Base-by-base conservation (phyloP, 2,329 filamentous ascomycete genomes). In the Sporothrix variecibatus region DNA sequence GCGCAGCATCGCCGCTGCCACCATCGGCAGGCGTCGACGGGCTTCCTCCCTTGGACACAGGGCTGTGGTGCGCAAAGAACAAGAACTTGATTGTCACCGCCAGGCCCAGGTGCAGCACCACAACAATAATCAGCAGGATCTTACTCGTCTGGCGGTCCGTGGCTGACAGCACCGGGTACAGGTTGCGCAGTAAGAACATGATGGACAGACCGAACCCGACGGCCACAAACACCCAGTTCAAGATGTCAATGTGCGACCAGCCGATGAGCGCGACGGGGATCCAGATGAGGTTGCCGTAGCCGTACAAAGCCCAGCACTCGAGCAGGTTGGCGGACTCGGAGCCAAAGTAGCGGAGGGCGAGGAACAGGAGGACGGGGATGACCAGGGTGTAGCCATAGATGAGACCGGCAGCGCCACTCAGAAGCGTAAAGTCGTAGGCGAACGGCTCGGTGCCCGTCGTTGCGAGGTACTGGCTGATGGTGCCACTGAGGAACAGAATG, bases 281-380 rank as follows among this genome's bases (percentile, higher is more conserved):
- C 96, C 96, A 99, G 80, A 99, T 94, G 79, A 99, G 86, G 84
- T 99, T 99, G 74, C 93, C 90, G 86, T 99, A 99, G 72, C 96
- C 96, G 83, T 98, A 99, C 49, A 99, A 86, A 75, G 94, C 93
- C 91, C 94, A 95, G 86, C 94, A 97, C 85, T 99, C 96, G 78
- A 99, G 89, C 75, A 99, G 85, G 83, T 97, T 97, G 76, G 95
- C 95, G 73, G 91, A 93, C 81, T 97, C 94, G 82, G 94, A 96
- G 74, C 95, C 95, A 83, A 97, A 98, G 92, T 97, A 99, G 79
- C 93, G 94, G 77, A 99, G 86, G 77, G 93, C 92, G 26, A 91
- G 92, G 91, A 95, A 99, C 43, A 99, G 88, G 11, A 87, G 91
- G 76, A 97, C 85, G 3, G 96, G 96, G 73, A 99, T 90, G 76